Percentiles rank a stretch among this genome's conserved stretches.
phyloP scores from a whole-genome alignment of 2,329 filamentous ascomycete genomes.

The Stachybotrys chartarum region DNA sequence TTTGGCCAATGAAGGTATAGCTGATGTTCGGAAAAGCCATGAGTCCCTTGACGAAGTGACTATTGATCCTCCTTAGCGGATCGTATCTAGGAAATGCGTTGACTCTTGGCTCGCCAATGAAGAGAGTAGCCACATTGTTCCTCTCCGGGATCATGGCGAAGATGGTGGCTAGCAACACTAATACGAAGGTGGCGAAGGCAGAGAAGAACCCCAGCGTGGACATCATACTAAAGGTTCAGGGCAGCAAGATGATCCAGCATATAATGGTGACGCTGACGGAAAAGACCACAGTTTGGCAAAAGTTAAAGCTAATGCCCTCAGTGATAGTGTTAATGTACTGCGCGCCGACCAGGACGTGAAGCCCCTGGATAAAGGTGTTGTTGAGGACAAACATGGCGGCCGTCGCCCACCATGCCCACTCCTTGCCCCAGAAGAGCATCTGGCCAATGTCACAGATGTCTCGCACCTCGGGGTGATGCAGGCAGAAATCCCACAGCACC shows the following conservation, averaged over 20 bases:
- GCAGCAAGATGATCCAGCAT: slow-evolving; percentile 73
- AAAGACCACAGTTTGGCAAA: slow-evolving; percentile 75
- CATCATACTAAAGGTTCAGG: slow-evolving; percentile 75
- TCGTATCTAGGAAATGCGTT: too few species aligned
- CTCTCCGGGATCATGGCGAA: slow-evolving; percentile 70
- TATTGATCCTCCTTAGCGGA: too few species aligned
- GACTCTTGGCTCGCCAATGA: too few species aligned
- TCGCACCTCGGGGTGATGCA: slow-evolving; percentile 82
- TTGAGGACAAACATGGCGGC: slow-evolving; percentile 89
- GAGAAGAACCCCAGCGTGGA: slow-evolving; percentile 73
- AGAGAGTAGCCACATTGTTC: too few species aligned
- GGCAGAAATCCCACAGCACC: slow-evolving; percentile 71
- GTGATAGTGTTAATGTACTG: slow-evolving; percentile 90
- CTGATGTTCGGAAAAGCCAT: slow-evolving; percentile 91
- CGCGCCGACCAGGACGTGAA: slow-evolving; percentile 78
- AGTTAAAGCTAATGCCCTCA: slow-evolving; percentile 52
- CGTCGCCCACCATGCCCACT: slow-evolving; percentile 60
- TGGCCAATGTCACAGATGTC: slow-evolving; percentile 96
- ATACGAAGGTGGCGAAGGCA: slow-evolving; percentile 83
- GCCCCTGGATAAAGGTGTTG: slow-evolving; percentile 81
- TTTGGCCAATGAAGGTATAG: slow-evolving; percentile 94
- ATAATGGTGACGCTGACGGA: slow-evolving; percentile 66
- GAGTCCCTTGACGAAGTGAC: slow-evolving; percentile 78
- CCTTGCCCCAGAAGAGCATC: slow-evolving; percentile 83
- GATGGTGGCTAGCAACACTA: slow-evolving; percentile 74